Evolutionary conservation across 139 green algal species (phyloP).

Genomic region (Haematococcus lacustris): DNA sequence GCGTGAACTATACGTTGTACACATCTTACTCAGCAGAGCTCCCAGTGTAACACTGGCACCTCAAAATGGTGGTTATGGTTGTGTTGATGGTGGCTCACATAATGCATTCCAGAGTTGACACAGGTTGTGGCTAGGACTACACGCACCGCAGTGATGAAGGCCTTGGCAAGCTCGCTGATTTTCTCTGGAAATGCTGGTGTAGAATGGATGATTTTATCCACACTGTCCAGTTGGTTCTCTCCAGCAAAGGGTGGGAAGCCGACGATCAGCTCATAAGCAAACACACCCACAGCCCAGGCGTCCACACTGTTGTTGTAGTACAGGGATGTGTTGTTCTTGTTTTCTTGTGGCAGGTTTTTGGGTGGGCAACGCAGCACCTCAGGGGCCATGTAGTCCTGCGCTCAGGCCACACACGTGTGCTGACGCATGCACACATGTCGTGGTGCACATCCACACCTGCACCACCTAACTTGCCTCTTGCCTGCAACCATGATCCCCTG

Average conservation of each 20-base stretch:
- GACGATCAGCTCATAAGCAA: constrained; percentile 79
- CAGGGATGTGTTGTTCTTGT: constrained; percentile 44
- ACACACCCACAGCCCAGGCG: constrained; percentile 74
- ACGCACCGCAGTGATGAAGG: constrained; percentile 25
- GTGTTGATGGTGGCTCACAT: too few relatives aligned
- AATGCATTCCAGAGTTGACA: too few relatives aligned
- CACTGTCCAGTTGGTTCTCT: constrained; percentile 28
- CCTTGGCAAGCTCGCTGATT: constrained; percentile 36
- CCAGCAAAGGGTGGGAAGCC: constrained; percentile 65
- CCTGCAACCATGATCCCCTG: not conserved
- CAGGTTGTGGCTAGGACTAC: too few relatives aligned
- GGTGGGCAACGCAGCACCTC: constrained; percentile 52
- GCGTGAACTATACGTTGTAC: too few relatives aligned
- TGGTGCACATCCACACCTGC: too few relatives aligned
- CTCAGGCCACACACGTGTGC: too few relatives aligned
- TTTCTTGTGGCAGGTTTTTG: constrained; percentile 50
- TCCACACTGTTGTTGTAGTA: constrained; percentile 49
- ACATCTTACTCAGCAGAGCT: too few relatives aligned
- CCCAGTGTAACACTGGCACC: too few relatives aligned
- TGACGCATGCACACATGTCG: too few relatives aligned
- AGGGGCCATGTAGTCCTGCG: constrained; percentile 33
- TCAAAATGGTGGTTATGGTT: too few relatives aligned
- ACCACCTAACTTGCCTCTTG: too few relatives aligned
- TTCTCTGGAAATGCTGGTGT: constrained; percentile 37
- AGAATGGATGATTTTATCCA: constrained; percentile 40